These are phyloP conservation scores for Cardamine resedifolia DNA, from an alignment of 345 rosid genomes.

Conservation along the genomic window DNA sequence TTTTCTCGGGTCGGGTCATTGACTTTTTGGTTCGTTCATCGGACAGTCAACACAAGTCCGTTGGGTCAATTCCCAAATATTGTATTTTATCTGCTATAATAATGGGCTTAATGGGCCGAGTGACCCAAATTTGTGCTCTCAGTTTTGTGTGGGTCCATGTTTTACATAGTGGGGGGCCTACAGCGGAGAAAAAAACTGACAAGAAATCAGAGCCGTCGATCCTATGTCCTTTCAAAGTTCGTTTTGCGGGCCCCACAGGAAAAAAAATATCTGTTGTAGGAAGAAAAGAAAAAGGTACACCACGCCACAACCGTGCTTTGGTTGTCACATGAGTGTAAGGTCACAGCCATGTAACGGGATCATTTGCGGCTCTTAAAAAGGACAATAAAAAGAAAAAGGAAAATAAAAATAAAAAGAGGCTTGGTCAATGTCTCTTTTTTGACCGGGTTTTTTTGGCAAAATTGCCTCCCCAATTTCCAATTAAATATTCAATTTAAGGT, in stretches of 20 bases:
- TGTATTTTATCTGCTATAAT: neutral
- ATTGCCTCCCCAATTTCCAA: conserved; percentile 29
- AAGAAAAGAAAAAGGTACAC: conserved; percentile 24
- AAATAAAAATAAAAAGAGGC: neutral
- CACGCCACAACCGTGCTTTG: conserved; percentile 38
- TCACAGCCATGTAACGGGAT: conserved; percentile 34
- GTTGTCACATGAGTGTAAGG: conserved; percentile 26
- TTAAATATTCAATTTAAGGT: conserved; percentile 33
- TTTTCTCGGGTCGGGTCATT: conserved; percentile 30
- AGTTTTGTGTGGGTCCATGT: neutral
- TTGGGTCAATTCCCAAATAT: neutral
- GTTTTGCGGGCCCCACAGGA: conserved; percentile 29
- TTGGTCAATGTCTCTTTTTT: conserved; percentile 37
- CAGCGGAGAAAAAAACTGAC: conserved; percentile 13
- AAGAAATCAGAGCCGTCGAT: conserved; percentile 38
- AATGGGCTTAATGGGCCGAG: conserved; percentile 1
- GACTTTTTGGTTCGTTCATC: neutral
- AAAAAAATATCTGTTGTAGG: conserved; percentile 2
- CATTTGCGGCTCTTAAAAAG: conserved; percentile 23
- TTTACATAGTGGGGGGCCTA: neutral
- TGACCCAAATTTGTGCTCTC: neutral
- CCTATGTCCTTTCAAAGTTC: conserved; percentile 26
- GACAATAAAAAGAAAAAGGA: neutral
- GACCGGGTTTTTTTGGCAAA: conserved; percentile 35
- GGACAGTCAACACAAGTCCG: conserved; percentile 9